Evolutionary conservation across 345 rosid genomes (phyloP).

Genomic region (Nasturtium officinale): DNA sequence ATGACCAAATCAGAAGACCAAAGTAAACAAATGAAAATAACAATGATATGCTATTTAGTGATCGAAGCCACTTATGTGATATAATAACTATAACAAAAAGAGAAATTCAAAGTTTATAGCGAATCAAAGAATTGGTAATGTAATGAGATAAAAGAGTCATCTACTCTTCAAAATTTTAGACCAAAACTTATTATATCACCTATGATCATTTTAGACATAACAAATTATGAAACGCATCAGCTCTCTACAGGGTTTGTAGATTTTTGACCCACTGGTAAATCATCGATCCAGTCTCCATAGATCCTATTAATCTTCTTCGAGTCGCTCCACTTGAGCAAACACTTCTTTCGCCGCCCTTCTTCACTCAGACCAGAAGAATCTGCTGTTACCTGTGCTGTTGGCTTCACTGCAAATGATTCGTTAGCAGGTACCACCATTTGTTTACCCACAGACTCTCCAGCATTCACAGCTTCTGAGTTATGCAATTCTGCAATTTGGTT

Average conservation of each 20-base stretch:
- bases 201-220: conserved; percentile 40
- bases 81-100: conserved; percentile 2
- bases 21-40: not conserved
- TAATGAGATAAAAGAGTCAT: conserved; percentile 19
- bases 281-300: conserved; percentile 95
- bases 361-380: conserved; percentile 49
- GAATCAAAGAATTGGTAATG: conserved; percentile 40
- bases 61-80: conserved; percentile 28
- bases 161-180: conserved; percentile 41
- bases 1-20: not conserved
- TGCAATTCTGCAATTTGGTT: conserved; percentile 71
- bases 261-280: conserved; percentile 63
- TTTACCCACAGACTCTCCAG: conserved; percentile 44
- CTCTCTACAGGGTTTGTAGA: conserved; percentile 54
- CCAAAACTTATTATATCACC: conserved; percentile 40
- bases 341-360: conserved; percentile 60
- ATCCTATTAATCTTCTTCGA: conserved; percentile 80
- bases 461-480: conserved; percentile 50
- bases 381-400: conserved; percentile 29
- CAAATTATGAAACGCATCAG: conserved; percentile 37
- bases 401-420: conserved; percentile 48
- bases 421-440: conserved; percentile 43
- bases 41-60: conserved; percentile 7
- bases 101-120: conserved; percentile 34
- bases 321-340: conserved; percentile 76